These are phyloP conservation scores for Canavalia gladiata DNA, from an alignment of 306 rosid genomes.

Conservation along the genomic window DNA sequence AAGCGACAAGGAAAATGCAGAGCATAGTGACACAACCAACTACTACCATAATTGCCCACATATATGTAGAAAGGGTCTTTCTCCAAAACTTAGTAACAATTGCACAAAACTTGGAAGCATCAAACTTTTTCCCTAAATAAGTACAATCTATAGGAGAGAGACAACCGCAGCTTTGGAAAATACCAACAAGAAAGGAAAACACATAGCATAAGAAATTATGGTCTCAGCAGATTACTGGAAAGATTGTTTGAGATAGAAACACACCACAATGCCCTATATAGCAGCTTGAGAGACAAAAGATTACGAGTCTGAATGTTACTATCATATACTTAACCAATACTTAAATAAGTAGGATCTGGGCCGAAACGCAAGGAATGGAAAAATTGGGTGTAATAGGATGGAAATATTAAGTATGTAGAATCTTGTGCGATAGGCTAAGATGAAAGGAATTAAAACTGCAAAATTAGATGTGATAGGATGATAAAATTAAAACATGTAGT, in stretches of 20 bases:
- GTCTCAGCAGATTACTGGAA: slow-evolving; percentile 77
- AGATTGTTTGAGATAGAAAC: slow-evolving; percentile 61
- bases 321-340: too few species aligned
- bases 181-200: slow-evolving; percentile 81
- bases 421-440: too few species aligned
- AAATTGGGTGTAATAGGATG: too few species aligned
- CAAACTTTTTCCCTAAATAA: slow-evolving; percentile 72
- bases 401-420: too few species aligned
- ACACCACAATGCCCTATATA: too few species aligned
- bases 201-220: slow-evolving; percentile 63
- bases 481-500: too few species aligned
- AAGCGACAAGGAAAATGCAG: slow-evolving; percentile 69
- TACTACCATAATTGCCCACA: slow-evolving; percentile 71
- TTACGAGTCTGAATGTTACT: too few species aligned
- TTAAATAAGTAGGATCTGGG: too few species aligned
- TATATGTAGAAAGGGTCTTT: slow-evolving; percentile 71
- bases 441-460: too few species aligned
- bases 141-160: slow-evolving; percentile 82
- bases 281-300: too few species aligned
- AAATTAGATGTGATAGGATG: too few species aligned
- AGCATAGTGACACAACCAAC: slow-evolving; percentile 80
- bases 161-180: slow-evolving; percentile 84
- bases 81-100: slow-evolving; percentile 76
- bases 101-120: slow-evolving; percentile 63
- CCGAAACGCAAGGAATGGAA: too few species aligned